Evolutionary conservation across 352 stramenopile species (phyloP).

Genomic region (Pythium rhizo-oryzae): DNA sequence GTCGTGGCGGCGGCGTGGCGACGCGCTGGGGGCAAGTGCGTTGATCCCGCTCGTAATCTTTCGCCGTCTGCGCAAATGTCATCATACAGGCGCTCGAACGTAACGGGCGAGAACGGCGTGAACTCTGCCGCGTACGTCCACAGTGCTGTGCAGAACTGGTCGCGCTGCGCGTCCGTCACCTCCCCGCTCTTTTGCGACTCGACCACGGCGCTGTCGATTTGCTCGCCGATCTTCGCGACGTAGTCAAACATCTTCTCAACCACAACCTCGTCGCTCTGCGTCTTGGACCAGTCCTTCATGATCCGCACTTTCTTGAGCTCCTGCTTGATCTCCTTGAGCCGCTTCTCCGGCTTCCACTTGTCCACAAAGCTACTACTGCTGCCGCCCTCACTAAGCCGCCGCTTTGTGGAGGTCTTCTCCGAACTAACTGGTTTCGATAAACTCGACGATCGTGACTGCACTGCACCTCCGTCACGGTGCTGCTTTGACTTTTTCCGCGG

Average conservation of each 20-base stretch:
- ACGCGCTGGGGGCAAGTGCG: background rate
- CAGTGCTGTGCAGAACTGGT: slow-evolving; percentile 78
- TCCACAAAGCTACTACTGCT: slow-evolving; percentile 39
- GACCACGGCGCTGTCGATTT: slow-evolving; percentile 78
- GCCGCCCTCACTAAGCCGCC: slow-evolving; percentile 50
- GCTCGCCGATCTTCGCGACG: slow-evolving; percentile 75
- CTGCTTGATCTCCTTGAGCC: slow-evolving; percentile 71
- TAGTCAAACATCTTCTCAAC: slow-evolving; percentile 90
- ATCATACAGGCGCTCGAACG: slow-evolving; percentile 85
- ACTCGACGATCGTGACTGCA: slow-evolving; percentile 19
- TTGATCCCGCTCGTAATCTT: slow-evolving; percentile 16
- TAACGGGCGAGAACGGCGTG: slow-evolving; percentile 69
- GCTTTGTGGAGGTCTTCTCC: slow-evolving; percentile 17
- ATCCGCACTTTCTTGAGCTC: slow-evolving; percentile 90
- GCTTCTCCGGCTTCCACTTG: slow-evolving; percentile 83
- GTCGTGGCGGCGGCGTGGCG: background rate
- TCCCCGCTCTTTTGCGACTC: slow-evolving; percentile 40
- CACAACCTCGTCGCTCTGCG: slow-evolving; percentile 82
- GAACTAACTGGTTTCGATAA: slow-evolving; percentile 15
- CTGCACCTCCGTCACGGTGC: slow-evolving; percentile 40
- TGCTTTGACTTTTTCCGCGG: slow-evolving; percentile 42
- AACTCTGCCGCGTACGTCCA: slow-evolving; percentile 81
- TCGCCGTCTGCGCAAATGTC: slow-evolving; percentile 79
- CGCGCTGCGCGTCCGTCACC: slow-evolving; percentile 40
- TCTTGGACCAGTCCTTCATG: slow-evolving; percentile 80